Conservation (phyloP, 805 yeast genomes). For the Candida oleophila region DNA sequence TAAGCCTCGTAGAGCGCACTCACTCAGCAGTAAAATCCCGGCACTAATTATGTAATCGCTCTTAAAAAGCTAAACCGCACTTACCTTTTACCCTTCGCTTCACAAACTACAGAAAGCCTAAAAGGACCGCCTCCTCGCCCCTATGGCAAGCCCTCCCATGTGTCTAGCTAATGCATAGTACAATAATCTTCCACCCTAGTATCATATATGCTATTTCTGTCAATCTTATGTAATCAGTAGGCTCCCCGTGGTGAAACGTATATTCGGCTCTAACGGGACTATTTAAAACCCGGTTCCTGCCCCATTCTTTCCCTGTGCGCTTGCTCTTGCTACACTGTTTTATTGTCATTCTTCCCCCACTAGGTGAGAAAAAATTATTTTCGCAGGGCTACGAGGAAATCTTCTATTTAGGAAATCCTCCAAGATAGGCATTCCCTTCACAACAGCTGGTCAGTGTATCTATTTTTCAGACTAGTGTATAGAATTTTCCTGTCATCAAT, state of each 20-base stretch:
- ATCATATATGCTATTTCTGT: not conserved
- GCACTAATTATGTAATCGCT: too few relatives aligned
- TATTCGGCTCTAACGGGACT: not conserved
- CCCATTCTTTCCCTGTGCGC: not conserved
- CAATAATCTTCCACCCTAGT: too few relatives aligned
- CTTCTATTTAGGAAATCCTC: not conserved
- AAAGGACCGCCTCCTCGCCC: not conserved
- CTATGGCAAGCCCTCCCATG: too few relatives aligned
- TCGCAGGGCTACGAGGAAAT: not conserved
- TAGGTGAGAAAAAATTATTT: not conserved
- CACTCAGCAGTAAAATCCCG: too few relatives aligned
- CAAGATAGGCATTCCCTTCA: not conserved
- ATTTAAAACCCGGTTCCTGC: not conserved
- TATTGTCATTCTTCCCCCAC: not conserved
- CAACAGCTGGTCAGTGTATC: not conserved
- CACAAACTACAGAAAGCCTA: not conserved
- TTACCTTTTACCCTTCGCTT: too few relatives aligned
- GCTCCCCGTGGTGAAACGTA: not conserved
- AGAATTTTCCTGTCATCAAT: not conserved
- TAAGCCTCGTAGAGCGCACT: too few relatives aligned
- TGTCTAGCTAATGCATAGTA: too few relatives aligned
- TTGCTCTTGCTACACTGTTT: not conserved
- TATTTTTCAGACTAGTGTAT: not conserved
- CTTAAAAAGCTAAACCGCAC: too few relatives aligned
- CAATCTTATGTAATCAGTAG: not conserved